Evolutionary conservation across 345 rosid genomes (phyloP), one percentile per base, ranked within the genome.

Genomic region (Eucalyptus globulus): DNA sequence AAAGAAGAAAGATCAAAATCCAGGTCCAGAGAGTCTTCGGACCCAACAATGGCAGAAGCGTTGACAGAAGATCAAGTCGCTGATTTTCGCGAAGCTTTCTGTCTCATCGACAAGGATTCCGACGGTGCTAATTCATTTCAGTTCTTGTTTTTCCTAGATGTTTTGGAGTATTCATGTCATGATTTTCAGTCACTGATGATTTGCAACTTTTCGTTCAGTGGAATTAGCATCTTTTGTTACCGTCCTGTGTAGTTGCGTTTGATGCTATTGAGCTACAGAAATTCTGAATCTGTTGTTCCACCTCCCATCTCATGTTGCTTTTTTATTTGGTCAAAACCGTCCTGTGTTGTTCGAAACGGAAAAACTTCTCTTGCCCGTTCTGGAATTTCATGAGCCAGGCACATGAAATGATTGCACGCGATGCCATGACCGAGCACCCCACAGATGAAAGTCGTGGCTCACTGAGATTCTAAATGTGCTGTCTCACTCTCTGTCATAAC

Each of bases 71-170:
- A 94, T 56, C 96, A 94, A 87, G 65, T 94, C 43, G 92, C 92
- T 1, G 95, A 95, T 87, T 93, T 95, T 88, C 93, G 86, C 11
- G 96, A 94, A 88, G 95, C 96, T 34, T 95, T 95, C 87, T 81
- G 87, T 72, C 87, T 94, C 89, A 94, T 95, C 29, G 96, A 95
- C 91, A 93, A 89, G 91, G 94, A 94, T 81, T 89, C 94, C 2
- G 95, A 95, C 49, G 96, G 97, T 95, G 19, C 58, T 87, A 80
- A 12, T 37, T 21, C 37, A 14, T 34, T 89, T 29, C 85, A 24
- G 24, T 34, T 16, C 62, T 43, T 67, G 7, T 44, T 53, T 9
- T 14, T 45, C 14, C 26, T 31, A 45, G 49, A 21, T 27, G 49
- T 10, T 12, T 53, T 3, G 29, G 53, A 44, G 45, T 14, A 17